A percentile compares a stretch with the other conserved stretches of the same genome.
phyloP scores from a whole-genome alignment of 2,329 filamentous ascomycete genomes.

The Aspergillus clavatus region DNA sequence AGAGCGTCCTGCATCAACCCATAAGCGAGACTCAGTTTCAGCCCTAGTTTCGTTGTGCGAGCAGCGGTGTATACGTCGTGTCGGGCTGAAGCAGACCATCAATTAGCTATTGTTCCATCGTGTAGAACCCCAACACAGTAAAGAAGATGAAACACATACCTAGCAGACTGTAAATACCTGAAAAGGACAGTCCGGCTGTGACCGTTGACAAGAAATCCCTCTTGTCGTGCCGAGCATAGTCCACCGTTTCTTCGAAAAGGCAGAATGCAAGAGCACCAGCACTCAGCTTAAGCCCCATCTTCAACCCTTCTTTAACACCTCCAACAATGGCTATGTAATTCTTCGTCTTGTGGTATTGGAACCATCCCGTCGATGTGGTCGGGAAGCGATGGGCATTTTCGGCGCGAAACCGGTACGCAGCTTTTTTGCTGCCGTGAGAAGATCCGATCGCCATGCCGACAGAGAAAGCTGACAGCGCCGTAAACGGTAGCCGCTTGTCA shows the following conservation, averaged over 20 bases:
- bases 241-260: constrained; percentile 77
- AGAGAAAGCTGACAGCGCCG: constrained; percentile 58
- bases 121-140: neutral
- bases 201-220: constrained; percentile 78
- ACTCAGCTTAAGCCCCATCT: constrained; percentile 65
- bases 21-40: constrained; percentile 73
- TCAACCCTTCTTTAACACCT: constrained; percentile 71
- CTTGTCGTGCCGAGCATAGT: constrained; percentile 54
- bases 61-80: constrained; percentile 73
- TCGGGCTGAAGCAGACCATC: constrained; percentile 52
- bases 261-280: constrained; percentile 74
- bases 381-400: constrained; percentile 95
- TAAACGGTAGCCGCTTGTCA: constrained; percentile 60
- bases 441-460: constrained; percentile 68
- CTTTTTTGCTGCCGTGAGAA: constrained; percentile 65
- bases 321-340: constrained; percentile 82
- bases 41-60: constrained; percentile 72
- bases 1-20: constrained; percentile 75
- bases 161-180: constrained; percentile 81
- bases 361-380: constrained; percentile 79
- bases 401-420: constrained; percentile 80
- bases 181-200: constrained; percentile 75
- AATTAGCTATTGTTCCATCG: constrained; percentile 11
- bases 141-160: constrained; percentile 55
- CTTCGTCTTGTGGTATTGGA: constrained; percentile 97